phyloP scores from a whole-genome alignment of 2,329 filamentous ascomycete species.

The Paraconiothyrium brasiliense region DNA sequence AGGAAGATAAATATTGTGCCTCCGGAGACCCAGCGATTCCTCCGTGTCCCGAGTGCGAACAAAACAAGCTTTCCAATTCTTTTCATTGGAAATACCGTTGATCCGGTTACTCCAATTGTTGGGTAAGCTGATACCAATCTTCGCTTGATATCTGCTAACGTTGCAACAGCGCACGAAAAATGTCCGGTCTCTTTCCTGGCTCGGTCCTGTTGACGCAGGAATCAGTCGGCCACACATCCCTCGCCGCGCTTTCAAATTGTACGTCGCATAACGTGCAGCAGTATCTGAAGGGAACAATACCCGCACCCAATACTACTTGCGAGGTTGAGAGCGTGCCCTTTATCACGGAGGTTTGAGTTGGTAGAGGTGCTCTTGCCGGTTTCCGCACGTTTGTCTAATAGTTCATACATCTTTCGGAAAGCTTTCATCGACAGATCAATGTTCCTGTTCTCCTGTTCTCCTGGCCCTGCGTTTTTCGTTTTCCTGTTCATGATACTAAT shows the following conservation, averaged over 20 bases:
- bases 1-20: conserved; percentile 6
- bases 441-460: no score
- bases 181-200: conserved; percentile 4
- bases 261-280: conserved; percentile 5
- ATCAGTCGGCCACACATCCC: conserved; percentile 5
- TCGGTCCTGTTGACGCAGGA: conserved; percentile 5
- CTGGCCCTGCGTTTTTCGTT: no score
- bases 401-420: background rate
- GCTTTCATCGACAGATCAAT: background rate
- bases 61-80: conserved; percentile 8
- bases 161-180: background rate
- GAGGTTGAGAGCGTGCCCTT: background rate
- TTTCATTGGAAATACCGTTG: conserved; percentile 8
- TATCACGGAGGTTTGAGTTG: background rate
- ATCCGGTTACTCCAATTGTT: conserved; percentile 7
- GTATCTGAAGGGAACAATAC: background rate
- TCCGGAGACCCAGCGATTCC: conserved; percentile 20
- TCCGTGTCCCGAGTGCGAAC: background rate
- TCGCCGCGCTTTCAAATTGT: background rate
- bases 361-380: background rate
- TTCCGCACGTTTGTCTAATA: background rate
- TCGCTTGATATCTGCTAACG: background rate
- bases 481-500: no score
- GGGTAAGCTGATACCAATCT: background rate
- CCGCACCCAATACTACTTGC: background rate